Conservation (phyloP, 805 yeast genomes). For the Wickerhamomyces silvicola region DNA sequence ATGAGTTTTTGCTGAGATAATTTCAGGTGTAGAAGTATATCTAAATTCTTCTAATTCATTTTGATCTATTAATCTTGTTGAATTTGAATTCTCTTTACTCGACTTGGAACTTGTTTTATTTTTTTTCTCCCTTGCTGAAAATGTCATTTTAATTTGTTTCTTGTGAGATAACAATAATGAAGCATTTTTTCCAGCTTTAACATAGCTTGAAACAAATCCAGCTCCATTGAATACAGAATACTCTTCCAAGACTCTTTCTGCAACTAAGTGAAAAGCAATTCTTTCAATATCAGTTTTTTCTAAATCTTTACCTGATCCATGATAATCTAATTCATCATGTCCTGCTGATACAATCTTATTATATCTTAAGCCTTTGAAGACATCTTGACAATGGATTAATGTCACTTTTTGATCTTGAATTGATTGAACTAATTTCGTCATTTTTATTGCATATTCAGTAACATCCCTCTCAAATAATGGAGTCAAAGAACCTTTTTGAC, state of each 20-base stretch:
- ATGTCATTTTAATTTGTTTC: constrained; percentile 45
- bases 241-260: constrained; percentile 61
- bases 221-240: constrained; percentile 62
- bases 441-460: constrained; percentile 52
- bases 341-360: constrained; percentile 58
- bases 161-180: constrained; percentile 37
- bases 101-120: constrained; percentile 5
- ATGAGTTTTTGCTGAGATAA: constrained; percentile 18
- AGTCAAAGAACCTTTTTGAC: constrained; percentile 41
- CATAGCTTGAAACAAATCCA: constrained; percentile 80
- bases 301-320: constrained; percentile 63
- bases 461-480: constrained; percentile 56
- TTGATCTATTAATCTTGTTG: constrained; percentile 2
- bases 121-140: constrained; percentile 22
- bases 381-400: constrained; percentile 72
- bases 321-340: constrained; percentile 51
- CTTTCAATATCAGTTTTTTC: constrained; percentile 73
- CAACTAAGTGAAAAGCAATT: constrained; percentile 69
- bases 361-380: constrained; percentile 65
- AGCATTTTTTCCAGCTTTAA: constrained; percentile 56
- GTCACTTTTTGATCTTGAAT: constrained; percentile 63
- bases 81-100: neutral
- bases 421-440: constrained; percentile 51
- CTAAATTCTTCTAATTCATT: constrained; percentile 15
- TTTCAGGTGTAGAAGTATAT: constrained; percentile 17